Conservation (phyloP, 176 grass and related monocot species). For the Zoysia pacifica region DNA sequence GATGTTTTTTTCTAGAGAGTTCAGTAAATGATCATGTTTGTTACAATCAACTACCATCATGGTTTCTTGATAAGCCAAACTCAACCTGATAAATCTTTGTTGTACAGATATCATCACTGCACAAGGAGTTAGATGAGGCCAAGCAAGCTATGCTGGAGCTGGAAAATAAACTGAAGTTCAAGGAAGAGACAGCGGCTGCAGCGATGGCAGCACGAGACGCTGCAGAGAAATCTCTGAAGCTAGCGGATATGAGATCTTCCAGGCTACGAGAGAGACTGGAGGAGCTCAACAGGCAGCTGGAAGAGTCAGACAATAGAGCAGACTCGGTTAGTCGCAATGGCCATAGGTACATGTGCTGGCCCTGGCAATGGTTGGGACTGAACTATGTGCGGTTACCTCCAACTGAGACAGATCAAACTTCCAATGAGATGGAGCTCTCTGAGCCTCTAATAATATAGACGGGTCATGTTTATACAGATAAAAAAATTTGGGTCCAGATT, state of each 20-base stretch:
- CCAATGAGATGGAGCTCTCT: conserved; percentile 90
- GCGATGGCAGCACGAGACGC: conserved; percentile 85
- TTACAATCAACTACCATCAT: background rate
- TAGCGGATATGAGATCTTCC: conserved; percentile 65
- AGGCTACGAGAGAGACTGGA: conserved; percentile 82
- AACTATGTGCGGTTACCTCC: conserved; percentile 65
- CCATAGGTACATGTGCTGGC: conserved; percentile 89
- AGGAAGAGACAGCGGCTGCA: conserved; percentile 80
- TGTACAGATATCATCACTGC: conserved; percentile 67
- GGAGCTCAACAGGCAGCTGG: conserved; percentile 75
- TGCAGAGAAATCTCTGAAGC: conserved; percentile 82
- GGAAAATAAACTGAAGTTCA: conserved; percentile 96
- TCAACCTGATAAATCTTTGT: background rate
- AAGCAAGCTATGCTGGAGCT: conserved; percentile 69
- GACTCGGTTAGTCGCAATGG: conserved; percentile 38
- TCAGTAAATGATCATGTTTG: background rate
- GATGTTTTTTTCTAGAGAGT: background rate
- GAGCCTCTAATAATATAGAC: conserved; percentile 80
- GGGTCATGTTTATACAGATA: conserved; percentile 30
- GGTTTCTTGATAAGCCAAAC: background rate
- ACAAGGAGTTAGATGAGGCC: conserved; percentile 82
- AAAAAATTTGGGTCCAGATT: background rate
- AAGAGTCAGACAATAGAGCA: conserved; percentile 59
- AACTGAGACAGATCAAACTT: conserved; percentile 39
- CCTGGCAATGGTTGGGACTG: conserved; percentile 95